phyloP scores from a whole-genome alignment of 148 eudicot species.

The Spergularia marina region DNA sequence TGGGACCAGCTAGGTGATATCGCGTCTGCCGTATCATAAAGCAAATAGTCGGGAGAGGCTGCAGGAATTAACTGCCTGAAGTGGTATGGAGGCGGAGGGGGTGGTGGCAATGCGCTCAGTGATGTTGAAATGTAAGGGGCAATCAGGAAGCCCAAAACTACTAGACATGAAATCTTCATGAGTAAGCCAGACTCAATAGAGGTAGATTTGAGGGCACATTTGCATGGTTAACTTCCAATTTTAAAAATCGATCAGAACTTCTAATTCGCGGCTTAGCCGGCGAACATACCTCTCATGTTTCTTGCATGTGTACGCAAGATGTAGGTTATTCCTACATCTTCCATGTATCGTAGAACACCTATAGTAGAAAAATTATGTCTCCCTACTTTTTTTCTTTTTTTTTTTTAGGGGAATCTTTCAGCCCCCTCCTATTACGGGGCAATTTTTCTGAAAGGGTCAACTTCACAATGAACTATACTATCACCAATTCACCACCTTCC shows the following conservation, averaged over 20 bases:
- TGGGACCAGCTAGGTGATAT: neutral
- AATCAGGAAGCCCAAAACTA: slow-evolving; percentile 10
- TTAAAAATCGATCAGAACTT: too few relatives aligned
- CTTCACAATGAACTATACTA: too few relatives aligned
- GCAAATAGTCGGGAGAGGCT: neutral
- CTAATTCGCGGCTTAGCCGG: slow-evolving; percentile 9
- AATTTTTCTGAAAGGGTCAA: too few relatives aligned
- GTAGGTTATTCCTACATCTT: too few relatives aligned
- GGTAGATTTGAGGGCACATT: slow-evolving; percentile 3
- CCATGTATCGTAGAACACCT: too few relatives aligned
- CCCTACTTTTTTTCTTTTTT: too few relatives aligned
- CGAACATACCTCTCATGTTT: slow-evolving; percentile 33
- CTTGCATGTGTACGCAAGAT: slow-evolving; percentile 35
- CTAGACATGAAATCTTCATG: slow-evolving; percentile 23
- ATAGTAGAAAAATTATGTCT: too few relatives aligned
- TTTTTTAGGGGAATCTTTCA: too few relatives aligned
- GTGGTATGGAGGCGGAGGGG: neutral
- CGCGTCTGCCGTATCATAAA: neutral
- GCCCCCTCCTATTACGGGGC: too few relatives aligned
- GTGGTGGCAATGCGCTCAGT: neutral
- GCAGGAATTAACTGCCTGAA: neutral
- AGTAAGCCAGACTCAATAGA: slow-evolving; percentile 16
- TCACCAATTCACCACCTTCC: too few relatives aligned
- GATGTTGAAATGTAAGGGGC: neutral
- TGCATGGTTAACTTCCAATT: neutral